A percentile compares a stretch with the other conserved stretches of the same genome.
phyloP scores from a whole-genome alignment of 2,329 filamentous ascomycete species.

The Botrytis aclada region DNA sequence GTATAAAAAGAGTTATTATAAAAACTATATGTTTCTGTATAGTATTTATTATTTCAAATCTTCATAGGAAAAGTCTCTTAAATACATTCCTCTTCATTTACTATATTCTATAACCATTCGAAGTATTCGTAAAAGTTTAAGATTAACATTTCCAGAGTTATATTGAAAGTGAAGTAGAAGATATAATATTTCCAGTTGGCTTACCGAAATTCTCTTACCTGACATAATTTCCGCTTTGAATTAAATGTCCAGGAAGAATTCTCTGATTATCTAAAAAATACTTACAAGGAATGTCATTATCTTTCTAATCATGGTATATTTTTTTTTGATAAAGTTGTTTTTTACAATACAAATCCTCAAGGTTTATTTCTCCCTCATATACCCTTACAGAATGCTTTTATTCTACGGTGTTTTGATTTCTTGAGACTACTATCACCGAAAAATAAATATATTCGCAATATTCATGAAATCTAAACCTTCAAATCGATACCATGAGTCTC shows the following conservation, averaged over 20 bases:
- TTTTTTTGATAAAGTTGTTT: fast-evolving
- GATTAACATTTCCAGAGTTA: fast-evolving
- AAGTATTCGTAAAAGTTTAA: fast-evolving
- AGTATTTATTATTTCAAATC: too few relatives aligned
- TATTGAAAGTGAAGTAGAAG: not conserved
- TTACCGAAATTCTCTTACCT: not conserved
- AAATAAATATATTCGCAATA: not conserved
- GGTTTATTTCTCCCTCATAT: too few relatives aligned
- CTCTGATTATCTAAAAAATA: fast-evolving
- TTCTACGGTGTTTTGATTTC: not conserved
- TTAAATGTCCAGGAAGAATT: fast-evolving
- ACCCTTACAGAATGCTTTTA: fast-evolving
- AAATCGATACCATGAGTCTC: fast-evolving
- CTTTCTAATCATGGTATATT: not conserved
- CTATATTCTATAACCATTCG: not conserved
- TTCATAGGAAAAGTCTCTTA: too few relatives aligned
- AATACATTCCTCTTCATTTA: not conserved
- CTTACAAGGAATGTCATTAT: too few relatives aligned
- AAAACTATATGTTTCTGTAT: too few relatives aligned
- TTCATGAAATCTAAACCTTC: fast-evolving
- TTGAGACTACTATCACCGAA: not conserved
- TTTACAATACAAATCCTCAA: not conserved
- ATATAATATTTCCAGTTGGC: fast-evolving
- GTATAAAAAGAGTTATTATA: too few relatives aligned
- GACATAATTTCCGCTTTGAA: not conserved